Evolutionary conservation across 2,329 filamentous ascomycete species (phyloP).

Genomic region (Juglanconis sp.): DNA sequence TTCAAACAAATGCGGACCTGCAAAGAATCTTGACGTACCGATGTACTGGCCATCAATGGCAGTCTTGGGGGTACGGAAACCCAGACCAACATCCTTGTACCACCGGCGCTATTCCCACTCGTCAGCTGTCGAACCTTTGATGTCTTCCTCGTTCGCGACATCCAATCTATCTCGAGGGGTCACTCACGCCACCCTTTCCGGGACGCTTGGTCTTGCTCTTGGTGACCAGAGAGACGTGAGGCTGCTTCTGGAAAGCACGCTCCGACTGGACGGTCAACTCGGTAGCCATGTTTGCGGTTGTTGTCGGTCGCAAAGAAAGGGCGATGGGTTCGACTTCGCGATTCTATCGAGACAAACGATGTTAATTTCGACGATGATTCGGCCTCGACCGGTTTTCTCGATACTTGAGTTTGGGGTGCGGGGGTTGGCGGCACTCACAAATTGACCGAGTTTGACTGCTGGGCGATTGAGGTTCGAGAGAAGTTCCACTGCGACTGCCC

Average conservation of each 20-base stretch:
- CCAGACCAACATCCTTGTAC: conserved; percentile 99
- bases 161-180: conserved; percentile 20
- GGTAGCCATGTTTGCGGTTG: conserved; percentile 78
- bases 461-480: conserved; percentile 11
- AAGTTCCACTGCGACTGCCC: not conserved
- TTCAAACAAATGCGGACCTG: not conserved
- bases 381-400: conserved; percentile 21
- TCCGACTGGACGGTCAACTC: conserved; percentile 99
- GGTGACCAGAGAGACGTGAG: conserved; percentile 99
- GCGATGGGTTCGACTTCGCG: conserved; percentile 24
- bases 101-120: conserved; percentile 37
- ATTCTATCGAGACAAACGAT: conserved; percentile 26
- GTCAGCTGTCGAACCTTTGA: conserved; percentile 10
- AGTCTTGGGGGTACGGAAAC: conserved; percentile 97
- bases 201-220: conserved; percentile 86
- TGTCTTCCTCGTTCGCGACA: not conserved
- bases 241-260: conserved; percentile 99
- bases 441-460: conserved; percentile 18
- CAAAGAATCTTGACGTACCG: conserved; percentile 62
- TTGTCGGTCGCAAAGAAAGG: conserved; percentile 38
- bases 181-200: conserved; percentile 89
- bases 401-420: not conserved
- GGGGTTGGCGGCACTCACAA: conserved; percentile 14
- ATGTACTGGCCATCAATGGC: conserved; percentile 99
- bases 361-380: conserved; percentile 24